Conservation (phyloP, 352 stramenopile genomes). For the Phytophthora pini region DNA sequence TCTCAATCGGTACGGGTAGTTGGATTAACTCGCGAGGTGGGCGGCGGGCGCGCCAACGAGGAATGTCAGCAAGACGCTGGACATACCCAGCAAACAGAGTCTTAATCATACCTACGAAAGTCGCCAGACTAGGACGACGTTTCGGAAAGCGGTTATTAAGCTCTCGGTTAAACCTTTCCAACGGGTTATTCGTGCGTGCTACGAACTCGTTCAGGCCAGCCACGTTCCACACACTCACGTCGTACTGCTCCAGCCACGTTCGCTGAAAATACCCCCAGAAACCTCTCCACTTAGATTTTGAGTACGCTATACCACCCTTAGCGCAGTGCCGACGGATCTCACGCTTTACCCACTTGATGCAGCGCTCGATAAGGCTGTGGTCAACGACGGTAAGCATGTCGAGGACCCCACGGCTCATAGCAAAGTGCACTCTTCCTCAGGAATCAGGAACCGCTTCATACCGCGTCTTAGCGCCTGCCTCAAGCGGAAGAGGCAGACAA, state of each 20-base stretch:
- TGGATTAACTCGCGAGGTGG: neutral
- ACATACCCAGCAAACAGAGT: neutral
- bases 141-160: neutral
- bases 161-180: neutral
- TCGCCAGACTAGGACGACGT: neutral
- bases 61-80: neutral
- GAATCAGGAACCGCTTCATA: neutral
- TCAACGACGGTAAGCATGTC: constrained; percentile 14
- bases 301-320: neutral
- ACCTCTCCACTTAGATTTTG: neutral
- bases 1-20: neutral
- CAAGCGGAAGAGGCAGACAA: neutral
- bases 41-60: no score
- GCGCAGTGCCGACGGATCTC: constrained; percentile 4
- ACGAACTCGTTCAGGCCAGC: neutral
- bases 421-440: neutral
- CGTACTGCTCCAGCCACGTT: neutral
- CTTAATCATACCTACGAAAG: neutral
- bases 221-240: neutral
- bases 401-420: neutral
- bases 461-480: neutral
- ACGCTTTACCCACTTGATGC: constrained; percentile 8
- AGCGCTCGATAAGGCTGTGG: neutral
- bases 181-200: neutral
- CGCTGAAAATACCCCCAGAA: neutral